Conservation (phyloP, 305 asterid genomes). For the Fraxinus albicans region DNA sequence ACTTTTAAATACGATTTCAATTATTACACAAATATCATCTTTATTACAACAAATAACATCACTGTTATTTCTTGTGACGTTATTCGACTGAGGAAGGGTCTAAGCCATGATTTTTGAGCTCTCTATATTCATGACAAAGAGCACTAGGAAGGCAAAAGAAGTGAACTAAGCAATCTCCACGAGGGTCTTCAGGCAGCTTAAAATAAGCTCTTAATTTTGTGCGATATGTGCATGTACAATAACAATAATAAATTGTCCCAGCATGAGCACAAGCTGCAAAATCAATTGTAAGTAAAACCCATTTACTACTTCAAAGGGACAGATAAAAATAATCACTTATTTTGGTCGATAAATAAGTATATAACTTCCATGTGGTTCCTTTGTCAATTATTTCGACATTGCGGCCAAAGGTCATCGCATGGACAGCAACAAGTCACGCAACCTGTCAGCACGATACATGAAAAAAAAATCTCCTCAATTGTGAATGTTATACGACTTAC, state of each 20-base stretch:
- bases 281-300: neutral
- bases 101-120: conserved; percentile 31
- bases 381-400: conserved; percentile 34
- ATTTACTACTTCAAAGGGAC: neutral
- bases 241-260: conserved; percentile 23
- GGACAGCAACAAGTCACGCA: conserved; percentile 30
- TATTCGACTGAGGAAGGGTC: conserved; percentile 15
- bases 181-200: conserved; percentile 29
- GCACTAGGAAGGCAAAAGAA: conserved; percentile 29
- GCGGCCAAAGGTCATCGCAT: conserved; percentile 33
- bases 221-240: conserved; percentile 24
- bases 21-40: too few species aligned
- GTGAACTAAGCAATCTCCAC: conserved; percentile 30
- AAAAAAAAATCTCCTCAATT: too few species aligned
- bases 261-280: conserved; percentile 31
- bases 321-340: neutral
- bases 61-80: too few species aligned
- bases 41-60: too few species aligned
- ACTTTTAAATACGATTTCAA: too few species aligned
- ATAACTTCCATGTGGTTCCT: conserved; percentile 28
- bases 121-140: conserved; percentile 34
- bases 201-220: conserved; percentile 30
- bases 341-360: neutral
- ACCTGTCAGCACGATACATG: conserved; percentile 12
- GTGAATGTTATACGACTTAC: too few species aligned